Evolutionary conservation across 2,329 filamentous ascomycete species (phyloP), one percentile per base, ranked within the genome.

Genomic region (Simplicillium sp.): DNA sequence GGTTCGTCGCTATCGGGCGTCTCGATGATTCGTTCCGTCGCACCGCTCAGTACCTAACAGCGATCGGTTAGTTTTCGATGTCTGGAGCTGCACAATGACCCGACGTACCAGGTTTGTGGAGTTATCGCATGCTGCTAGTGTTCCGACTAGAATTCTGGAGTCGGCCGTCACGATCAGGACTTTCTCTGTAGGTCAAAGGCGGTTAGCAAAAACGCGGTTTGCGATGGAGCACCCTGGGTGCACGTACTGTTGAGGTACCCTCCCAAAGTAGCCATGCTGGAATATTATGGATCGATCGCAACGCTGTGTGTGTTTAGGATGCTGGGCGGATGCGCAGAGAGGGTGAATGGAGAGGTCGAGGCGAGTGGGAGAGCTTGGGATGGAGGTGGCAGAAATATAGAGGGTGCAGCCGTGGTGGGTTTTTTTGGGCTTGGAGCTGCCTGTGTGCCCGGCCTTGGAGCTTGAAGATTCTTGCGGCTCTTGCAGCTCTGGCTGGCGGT

Each of bases 121-220:
- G 63, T 95, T 82, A 62, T 98, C 92, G 58, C 84, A 88, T 35
- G 85, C 87, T 37, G 90, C 71, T 40, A 98, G 78, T 3, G 74
- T 89, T 44, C 92, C 92, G 46, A 87, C 75, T 16, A 90, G 68
- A 36, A 87, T 94, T 53, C 90, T 82, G 39, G 90, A 92, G 64
- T 97, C 92, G 51, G 87, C 84, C 20, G 92, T 97, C 48, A 97
- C 77, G 55, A 97, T 83, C 44, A 89, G 74, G 52, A 97, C 87
- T 64, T 87, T 94, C 66, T 95, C 92, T 96, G 34, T 11, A 43
- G 29, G n/a, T n/a, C 29, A 39, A 36, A 38, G 37, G 15, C 5
- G 2, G 28, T 46, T 43, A 46, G 40, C 36, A 11, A 11, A 15
- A 13, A 34, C 28, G 16, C 9, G 17, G 20, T 31, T 13, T 15